phyloP scores from a whole-genome alignment of 495 filamentous ascomycete species.

The Lasiosphaeria miniovina region DNA sequence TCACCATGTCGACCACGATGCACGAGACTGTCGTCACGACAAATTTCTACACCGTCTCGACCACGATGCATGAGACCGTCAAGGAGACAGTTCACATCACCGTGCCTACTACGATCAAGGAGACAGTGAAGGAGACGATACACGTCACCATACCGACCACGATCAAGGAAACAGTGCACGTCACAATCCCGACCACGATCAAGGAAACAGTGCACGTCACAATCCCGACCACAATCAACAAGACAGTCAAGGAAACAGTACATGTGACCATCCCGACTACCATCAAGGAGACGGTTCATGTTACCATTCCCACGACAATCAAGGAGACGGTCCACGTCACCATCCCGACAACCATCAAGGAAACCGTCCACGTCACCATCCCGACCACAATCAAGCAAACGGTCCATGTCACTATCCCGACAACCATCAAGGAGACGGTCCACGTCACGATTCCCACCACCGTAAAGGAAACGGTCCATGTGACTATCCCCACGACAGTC shows the following conservation, averaged over 20 bases:
- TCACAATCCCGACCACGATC: neutral
- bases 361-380: constrained; percentile 9
- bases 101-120: neutral
- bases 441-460: neutral
- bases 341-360: neutral
- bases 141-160: neutral
- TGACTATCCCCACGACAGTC: neutral
- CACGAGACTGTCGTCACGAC: neutral
- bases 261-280: neutral
- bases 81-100: neutral
- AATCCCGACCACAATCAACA: neutral
- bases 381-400: neutral
- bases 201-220: neutral
- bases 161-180: neutral
- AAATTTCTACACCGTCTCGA: neutral
- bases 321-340: neutral
- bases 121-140: neutral
- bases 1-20: neutral
- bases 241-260: neutral
- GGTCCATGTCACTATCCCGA: neutral
- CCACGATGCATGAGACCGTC: neutral
- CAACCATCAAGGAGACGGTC: constrained; percentile 3
- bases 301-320: neutral
- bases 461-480: neutral
- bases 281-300: neutral